These are phyloP conservation scores for Colletotrichum sp. DNA, from an alignment of 2,329 filamentous ascomycete species.

Conservation along the genomic window DNA sequence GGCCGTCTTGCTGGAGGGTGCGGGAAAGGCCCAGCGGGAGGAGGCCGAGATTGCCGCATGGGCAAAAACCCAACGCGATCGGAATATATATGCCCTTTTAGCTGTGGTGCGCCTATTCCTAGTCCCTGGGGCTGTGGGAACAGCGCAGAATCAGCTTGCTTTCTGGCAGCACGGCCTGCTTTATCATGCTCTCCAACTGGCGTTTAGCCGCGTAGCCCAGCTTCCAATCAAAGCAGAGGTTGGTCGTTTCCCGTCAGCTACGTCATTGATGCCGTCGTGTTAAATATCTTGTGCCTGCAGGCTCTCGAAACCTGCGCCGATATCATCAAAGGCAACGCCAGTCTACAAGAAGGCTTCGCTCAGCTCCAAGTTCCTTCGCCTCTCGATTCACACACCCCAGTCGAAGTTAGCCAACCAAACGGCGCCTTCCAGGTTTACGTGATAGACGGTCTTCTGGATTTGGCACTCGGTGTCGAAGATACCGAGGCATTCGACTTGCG, in stretches of 20 bases:
- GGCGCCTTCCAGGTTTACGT: constrained; percentile 77
- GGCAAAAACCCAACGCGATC: constrained; percentile 79
- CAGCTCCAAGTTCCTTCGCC: constrained; percentile 78
- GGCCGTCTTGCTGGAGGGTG: constrained; percentile 69
- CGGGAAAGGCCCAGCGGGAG: constrained; percentile 57
- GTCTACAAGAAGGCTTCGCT: constrained; percentile 87
- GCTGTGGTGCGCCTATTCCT: constrained; percentile 89
- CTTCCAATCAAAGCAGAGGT: constrained; percentile 84
- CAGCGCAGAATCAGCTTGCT: constrained; percentile 80
- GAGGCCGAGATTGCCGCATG: constrained; percentile 72
- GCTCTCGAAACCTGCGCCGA: constrained; percentile 87
- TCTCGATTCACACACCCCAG: constrained; percentile 45
- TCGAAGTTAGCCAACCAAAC: constrained; percentile 47
- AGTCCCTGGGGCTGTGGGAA: constrained; percentile 78
- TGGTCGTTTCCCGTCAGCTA: constrained; percentile 26
- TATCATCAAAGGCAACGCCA: constrained; percentile 80
- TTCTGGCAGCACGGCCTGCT: constrained; percentile 86
- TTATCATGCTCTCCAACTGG: constrained; percentile 79
- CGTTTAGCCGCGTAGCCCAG: constrained; percentile 77
- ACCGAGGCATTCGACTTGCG: constrained; percentile 78
- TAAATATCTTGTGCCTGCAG: constrained; percentile 40
- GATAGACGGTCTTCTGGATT: constrained; percentile 88
- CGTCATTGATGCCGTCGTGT: background rate
- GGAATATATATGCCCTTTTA: constrained; percentile 90
- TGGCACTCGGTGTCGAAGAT: constrained; percentile 73